Evolutionary conservation across 2,329 filamentous ascomycete genomes (phyloP).

Genomic region (Coleophoma eucalyptorum): DNA sequence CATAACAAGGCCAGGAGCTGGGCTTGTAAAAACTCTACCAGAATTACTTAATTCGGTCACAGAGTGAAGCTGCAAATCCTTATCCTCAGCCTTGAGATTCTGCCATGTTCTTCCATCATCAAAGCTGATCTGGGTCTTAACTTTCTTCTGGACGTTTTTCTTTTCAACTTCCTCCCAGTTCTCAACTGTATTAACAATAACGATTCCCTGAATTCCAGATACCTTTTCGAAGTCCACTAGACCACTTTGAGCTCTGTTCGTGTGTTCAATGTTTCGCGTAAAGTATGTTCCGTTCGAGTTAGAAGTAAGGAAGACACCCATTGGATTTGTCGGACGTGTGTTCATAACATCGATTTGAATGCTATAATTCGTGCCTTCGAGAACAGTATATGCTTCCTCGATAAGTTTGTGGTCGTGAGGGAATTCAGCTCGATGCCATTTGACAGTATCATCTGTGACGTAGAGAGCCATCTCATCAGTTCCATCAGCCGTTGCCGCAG

Average conservation of each 20-base stretch:
- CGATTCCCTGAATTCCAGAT: conserved; percentile 84
- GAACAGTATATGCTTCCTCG: conserved; percentile 85
- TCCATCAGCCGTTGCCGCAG: conserved; percentile 72
- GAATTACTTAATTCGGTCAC: conserved; percentile 80
- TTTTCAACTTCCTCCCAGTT: conserved; percentile 76
- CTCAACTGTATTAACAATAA: conserved; percentile 83
- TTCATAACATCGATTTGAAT: conserved; percentile 94
- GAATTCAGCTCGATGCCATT: conserved; percentile 92
- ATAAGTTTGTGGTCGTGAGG: conserved; percentile 73
- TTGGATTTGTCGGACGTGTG: conserved; percentile 56
- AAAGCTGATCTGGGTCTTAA: conserved; percentile 84
- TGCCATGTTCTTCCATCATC: conserved; percentile 90
- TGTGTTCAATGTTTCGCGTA: conserved; percentile 85
- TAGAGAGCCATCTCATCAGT: conserved; percentile 92
- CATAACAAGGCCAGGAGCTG: conserved; percentile 90
- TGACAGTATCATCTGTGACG: conserved; percentile 76
- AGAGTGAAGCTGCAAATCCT: conserved; percentile 82
- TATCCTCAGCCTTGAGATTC: conserved; percentile 59
- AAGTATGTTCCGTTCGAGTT: conserved; percentile 98
- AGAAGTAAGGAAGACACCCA: conserved; percentile 89
- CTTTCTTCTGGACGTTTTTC: conserved; percentile 54
- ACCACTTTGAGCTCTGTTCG: conserved; percentile 74
- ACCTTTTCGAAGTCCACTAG: conserved; percentile 96
- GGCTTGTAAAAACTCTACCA: conserved; percentile 88
- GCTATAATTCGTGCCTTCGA: conserved; percentile 97